Evolutionary conservation across 768 basidiomycete genomes (phyloP).

Genomic region (Mycena rosella): DNA sequence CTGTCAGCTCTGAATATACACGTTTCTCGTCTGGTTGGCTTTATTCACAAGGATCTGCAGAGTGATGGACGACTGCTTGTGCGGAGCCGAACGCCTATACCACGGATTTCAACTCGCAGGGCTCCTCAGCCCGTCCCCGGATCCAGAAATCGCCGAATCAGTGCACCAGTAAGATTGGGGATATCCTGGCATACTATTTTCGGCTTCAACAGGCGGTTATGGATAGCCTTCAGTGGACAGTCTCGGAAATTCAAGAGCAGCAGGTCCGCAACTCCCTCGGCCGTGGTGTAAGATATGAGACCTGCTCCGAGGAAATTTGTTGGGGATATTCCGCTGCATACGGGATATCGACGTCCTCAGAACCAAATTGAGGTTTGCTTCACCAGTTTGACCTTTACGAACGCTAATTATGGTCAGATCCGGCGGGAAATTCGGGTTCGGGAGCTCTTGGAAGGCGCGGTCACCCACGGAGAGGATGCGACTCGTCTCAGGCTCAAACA

Average conservation of each 20-base stretch:
- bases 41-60: constrained; percentile 1
- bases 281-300: constrained; percentile 6
- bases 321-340: constrained; percentile 4
- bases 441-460: constrained; percentile 1
- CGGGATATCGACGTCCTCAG: constrained; percentile 6
- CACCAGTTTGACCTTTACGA: not conserved
- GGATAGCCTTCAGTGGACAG: constrained; percentile 7
- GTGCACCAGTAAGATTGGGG: not conserved
- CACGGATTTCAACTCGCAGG: not conserved
- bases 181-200: not conserved
- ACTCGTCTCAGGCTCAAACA: too few species aligned
- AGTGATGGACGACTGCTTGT: not conserved
- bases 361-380: constrained; percentile 9
- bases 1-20: too few species aligned
- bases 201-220: too few species aligned
- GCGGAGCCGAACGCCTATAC: constrained; percentile 1
- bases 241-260: constrained; percentile 14
- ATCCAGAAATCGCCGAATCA: not conserved
- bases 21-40: not conserved
- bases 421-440: constrained; percentile 1
- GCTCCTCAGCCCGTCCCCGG: not conserved
- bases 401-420: not conserved
- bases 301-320: not conserved
- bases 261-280: not conserved
- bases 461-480: too few species aligned